phyloP scores from a whole-genome alignment of 192 early-diverging fungal genomes.

The Chytriomyces sp. region DNA sequence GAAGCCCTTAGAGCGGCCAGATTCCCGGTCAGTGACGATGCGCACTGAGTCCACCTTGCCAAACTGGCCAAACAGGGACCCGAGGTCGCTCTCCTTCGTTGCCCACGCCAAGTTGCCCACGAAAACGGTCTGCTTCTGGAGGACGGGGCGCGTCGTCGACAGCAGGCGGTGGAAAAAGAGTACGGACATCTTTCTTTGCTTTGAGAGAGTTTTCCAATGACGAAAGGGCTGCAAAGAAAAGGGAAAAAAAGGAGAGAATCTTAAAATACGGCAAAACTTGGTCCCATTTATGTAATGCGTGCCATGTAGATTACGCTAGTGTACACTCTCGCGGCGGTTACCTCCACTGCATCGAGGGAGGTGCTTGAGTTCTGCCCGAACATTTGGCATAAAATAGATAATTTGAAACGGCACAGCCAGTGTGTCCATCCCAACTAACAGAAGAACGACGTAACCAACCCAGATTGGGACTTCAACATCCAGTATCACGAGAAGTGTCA shows the following conservation, averaged over 20 bases:
- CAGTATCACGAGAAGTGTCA: no score
- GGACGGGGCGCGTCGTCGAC: not conserved
- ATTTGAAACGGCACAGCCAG: no score
- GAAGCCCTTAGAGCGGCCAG: conserved; percentile 72
- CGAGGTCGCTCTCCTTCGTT: conserved; percentile 60
- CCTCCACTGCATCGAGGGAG: not conserved
- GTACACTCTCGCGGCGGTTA: no score
- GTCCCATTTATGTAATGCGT: no score
- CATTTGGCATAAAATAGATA: no score
- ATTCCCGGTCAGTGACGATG: conserved; percentile 68
- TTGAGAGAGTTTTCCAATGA: not conserved
- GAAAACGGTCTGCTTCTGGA: conserved; percentile 54
- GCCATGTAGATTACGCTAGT: no score
- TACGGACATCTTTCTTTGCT: conserved; percentile 12
- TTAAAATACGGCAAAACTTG: not conserved
- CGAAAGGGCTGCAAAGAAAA: not conserved
- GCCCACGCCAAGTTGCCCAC: conserved; percentile 73
- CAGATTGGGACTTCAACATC: no score
- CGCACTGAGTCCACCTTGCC: conserved; percentile 71
- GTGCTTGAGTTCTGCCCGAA: not conserved
- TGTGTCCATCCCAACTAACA: no score
- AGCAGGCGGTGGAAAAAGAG: conserved; percentile 18
- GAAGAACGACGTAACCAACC: no score
- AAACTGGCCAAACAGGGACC: conserved; percentile 56
- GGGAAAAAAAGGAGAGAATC: conserved; percentile 11